A percentile compares a stretch with the other conserved stretches of the same genome.
phyloP scores from a whole-genome alignment of 257 asterid genomes.

The Prunella vulgaris region DNA sequence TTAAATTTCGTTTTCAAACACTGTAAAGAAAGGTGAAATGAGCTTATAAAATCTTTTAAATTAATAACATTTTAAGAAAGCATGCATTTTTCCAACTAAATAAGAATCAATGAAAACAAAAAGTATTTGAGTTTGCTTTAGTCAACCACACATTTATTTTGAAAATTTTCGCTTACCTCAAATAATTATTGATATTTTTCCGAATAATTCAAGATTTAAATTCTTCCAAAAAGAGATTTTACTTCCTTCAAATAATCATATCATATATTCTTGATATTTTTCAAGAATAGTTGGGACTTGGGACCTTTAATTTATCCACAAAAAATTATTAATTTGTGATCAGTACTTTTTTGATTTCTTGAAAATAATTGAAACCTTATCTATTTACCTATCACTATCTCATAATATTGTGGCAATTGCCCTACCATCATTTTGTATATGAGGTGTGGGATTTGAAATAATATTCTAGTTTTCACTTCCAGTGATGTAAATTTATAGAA shows the following conservation, averaged over 20 bases:
- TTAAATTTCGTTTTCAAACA: not conserved
- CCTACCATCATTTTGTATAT: not conserved
- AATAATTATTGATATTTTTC: not conserved
- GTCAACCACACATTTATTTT: not conserved
- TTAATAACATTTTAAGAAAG: not conserved
- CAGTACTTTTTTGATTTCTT: not conserved
- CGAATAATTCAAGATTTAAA: not conserved
- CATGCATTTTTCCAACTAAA: not conserved
- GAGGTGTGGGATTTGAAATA: not conserved
- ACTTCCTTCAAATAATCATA: not conserved
- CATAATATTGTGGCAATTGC: not conserved
- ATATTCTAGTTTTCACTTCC: not conserved
- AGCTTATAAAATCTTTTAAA: not conserved
- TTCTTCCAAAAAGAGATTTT: not conserved
- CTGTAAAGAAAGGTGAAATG: not conserved
- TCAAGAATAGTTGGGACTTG: not conserved
- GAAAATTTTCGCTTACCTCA: not conserved
- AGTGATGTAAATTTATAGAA: no score
- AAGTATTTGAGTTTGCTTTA: not conserved
- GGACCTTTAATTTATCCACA: not conserved
- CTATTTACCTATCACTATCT: not conserved
- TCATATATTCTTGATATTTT: not conserved
- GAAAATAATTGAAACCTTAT: not conserved
- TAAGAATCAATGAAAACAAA: not conserved
- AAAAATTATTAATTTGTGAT: not conserved